Conservation (phyloP, 305 asterid species). For the Fraxinus velutina region DNA sequence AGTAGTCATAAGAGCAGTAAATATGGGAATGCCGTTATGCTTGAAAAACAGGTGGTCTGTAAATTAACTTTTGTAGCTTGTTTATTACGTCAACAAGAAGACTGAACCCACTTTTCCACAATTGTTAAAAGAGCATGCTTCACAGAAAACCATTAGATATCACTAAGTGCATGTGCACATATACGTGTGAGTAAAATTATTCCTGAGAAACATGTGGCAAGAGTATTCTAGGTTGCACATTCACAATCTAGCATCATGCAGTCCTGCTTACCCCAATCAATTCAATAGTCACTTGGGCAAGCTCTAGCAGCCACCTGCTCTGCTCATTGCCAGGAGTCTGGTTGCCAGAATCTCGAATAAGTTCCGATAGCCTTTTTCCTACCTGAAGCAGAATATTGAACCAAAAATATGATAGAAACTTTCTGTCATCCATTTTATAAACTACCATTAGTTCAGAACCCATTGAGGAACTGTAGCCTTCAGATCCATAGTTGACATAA, state of each 20-base stretch:
- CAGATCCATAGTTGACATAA: background rate
- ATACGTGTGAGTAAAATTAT: background rate
- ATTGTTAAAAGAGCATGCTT: background rate
- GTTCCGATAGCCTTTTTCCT: constrained; percentile 91
- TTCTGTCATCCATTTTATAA: background rate
- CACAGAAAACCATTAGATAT: background rate
- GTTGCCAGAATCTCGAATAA: constrained; percentile 90
- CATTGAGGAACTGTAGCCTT: background rate
- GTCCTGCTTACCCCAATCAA: constrained; percentile 72
- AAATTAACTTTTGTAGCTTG: background rate
- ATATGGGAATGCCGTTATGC: background rate
- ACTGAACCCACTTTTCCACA: background rate
- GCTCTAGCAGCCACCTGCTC: constrained; percentile 94
- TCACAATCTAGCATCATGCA: background rate
- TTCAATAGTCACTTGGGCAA: constrained; percentile 87
- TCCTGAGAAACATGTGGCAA: background rate
- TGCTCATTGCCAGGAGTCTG: constrained; percentile 81
- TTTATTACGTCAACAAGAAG: background rate
- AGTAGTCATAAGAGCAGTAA: background rate
- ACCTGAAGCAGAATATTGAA: constrained; percentile 50
- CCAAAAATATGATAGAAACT: background rate
- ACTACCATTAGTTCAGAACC: background rate
- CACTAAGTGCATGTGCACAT: background rate
- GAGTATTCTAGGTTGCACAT: background rate
- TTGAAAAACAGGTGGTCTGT: background rate